A percentile compares a stretch with the other conserved stretches of the same genome.
These are phyloP conservation scores for Talaromyces amestolkiae DNA, from an alignment of 2,329 filamentous ascomycete species.

Conservation along the genomic window DNA sequence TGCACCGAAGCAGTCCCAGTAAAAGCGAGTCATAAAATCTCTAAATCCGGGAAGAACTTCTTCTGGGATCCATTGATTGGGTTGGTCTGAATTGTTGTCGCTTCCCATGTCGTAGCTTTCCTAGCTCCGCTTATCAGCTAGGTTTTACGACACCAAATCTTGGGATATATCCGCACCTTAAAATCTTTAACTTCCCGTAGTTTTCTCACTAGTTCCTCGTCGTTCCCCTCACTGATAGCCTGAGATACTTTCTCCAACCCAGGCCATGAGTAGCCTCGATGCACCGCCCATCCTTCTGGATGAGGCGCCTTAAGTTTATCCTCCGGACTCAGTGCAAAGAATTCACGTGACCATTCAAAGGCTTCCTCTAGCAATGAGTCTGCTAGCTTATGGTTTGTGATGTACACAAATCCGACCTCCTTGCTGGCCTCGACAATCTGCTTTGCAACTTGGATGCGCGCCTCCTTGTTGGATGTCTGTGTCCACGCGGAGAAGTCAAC, in stretches of 20 bases:
- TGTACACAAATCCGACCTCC: constrained; percentile 82
- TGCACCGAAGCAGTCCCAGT: neutral
- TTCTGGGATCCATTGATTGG: constrained; percentile 74
- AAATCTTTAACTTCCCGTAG: constrained; percentile 51
- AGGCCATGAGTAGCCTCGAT: constrained; percentile 68
- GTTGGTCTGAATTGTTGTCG: constrained; percentile 58
- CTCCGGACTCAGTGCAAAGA: constrained; percentile 63
- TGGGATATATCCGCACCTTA: constrained; percentile 26
- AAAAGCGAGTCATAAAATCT: constrained; percentile 33
- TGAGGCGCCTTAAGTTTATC: constrained; percentile 71
- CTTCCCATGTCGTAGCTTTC: constrained; percentile 62
- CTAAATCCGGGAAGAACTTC: constrained; percentile 62
- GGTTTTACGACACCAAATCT: too few species aligned
- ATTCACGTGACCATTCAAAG: constrained; percentile 53
- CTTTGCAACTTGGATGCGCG: constrained; percentile 55
- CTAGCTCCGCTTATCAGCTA: constrained; percentile 27
- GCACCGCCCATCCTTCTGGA: constrained; percentile 44
- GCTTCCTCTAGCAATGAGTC: constrained; percentile 57
- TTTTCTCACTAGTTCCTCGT: constrained; percentile 54
- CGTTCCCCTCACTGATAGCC: constrained; percentile 37
- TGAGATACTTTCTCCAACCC: constrained; percentile 72
- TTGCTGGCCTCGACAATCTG: constrained; percentile 78
- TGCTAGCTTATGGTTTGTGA: constrained; percentile 73
- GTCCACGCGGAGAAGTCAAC: neutral
- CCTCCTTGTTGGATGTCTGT: neutral